Evolutionary conservation across 768 basidiomycete genomes (phyloP), one percentile per base, ranked within the genome.

Genomic region (Phlebiopsis flavidoalba): DNA sequence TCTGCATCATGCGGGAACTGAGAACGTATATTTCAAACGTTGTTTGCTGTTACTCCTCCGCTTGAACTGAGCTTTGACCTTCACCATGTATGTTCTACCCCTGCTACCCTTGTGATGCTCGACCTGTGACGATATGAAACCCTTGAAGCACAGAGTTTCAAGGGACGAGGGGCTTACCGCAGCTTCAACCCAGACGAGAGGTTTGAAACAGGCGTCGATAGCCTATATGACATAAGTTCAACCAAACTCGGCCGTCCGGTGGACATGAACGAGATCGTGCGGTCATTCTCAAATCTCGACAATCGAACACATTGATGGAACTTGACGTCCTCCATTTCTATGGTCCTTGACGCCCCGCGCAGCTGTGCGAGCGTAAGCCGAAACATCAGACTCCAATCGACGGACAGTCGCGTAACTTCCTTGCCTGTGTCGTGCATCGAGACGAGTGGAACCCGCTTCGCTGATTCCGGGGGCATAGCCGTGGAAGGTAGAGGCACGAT

Each of bases 321-420:
- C 73, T 98, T 98, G 77, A 98, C 93, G 69, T 98, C 97, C 73
- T 99, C 97, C 91, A 99, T 97, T 76, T 99, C 97, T 66, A 99
- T 97, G 2, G 97, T 89, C 75, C 98, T 99, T 12, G n/a, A n/a
- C n/a, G n/a, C 96, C 96, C 12, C 96, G 86, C 0, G 94, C 88
- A 22, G 93, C 93, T 88, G 73, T 17, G 26, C 15, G 26, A 14
- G 12, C 46, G 19, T 54, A 35, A 61, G 65, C 60, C 60, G 4
- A 17, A 33, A 31, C 35, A 24, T 26, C 59, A 48, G 17, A 31
- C 26, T 3, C 26, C 26, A 31, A 31, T 31, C 26, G 26, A 6
- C 6, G 26, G 6, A 31, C n/a, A 31, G n/a, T n/a, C 26, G 26
- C 26, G 26, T 31, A 31, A n/a, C 26, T 31, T 31, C 26, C n/a